Evolutionary conservation across 2,329 filamentous ascomycete species (phyloP), one percentile per base, ranked within the genome.

Genomic region (Sphaceloma murrayae): DNA sequence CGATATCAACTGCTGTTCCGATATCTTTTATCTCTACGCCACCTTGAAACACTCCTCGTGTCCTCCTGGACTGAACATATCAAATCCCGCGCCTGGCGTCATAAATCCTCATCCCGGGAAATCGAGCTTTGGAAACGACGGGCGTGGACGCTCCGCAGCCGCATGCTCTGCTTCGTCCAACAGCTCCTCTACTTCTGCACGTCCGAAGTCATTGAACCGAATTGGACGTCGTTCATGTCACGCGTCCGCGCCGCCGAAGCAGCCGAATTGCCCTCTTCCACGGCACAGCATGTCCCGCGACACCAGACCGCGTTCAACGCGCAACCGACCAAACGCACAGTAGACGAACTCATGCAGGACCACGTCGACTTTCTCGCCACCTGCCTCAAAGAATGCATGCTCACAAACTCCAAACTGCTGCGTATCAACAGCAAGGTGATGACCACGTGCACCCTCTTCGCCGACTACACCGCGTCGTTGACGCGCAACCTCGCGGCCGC

Each of bases 361-460:
- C 91, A 98, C 65, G 88, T 98, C 48, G 91, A 96, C 64, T 98
- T 98, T 62, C 68, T 98, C 36, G 91, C 95, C 56, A 96, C 91
- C 3, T 98, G 91, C 61, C 70, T 98, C 56, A 98, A 96, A 66
- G 91, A 96, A 66, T 96, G 91, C 68, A 96, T 96, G 87, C 73
- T 98, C 52, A 98, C 91, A 14, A 95, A 98, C 62, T 86, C 85
- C 59, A 95, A 94, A 67, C 73, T 98, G 5, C 67, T 98, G 4
- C 82, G 86, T 65, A 93, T 98, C 58, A 89, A 96, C 67, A 91
- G 88, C 47, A 96, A 96, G 62, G 77, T 98, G 38, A 91, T 94
- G 78, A 85, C 87, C 53, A 94, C 89, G 29, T 96, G 91, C 69
- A 88, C 82, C 49, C 81, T 94, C 69, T 98, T 95, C 62, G 86